Evolutionary conservation across 2,329 filamentous ascomycete genomes (phyloP).

Genomic region (Diplodia corticola): DNA sequence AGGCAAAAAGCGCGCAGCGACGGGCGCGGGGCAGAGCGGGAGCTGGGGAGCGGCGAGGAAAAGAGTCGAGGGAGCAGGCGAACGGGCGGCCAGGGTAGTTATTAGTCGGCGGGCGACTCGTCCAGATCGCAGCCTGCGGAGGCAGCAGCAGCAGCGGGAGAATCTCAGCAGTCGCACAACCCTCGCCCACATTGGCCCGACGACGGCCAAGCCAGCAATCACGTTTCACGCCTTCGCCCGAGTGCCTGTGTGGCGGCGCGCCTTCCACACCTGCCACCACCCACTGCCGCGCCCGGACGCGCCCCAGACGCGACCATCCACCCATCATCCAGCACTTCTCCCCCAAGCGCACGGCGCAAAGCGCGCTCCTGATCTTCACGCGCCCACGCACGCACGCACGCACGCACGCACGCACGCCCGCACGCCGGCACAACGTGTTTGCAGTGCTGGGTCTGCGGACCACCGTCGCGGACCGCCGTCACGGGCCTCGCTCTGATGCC

Average conservation of each 20-base stretch:
- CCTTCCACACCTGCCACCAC: neutral
- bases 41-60: neutral
- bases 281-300: neutral
- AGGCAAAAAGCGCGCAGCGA: conserved; percentile 6
- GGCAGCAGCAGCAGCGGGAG: conserved; percentile 4
- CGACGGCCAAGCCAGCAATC: conserved; percentile 1
- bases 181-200: conserved; percentile 14
- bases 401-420: neutral
- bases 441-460: conserved; percentile 8
- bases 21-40: conserved; percentile 4
- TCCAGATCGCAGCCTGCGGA: conserved; percentile 7
- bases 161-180: conserved; percentile 7
- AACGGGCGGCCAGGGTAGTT: neutral
- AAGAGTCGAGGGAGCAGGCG: neutral
- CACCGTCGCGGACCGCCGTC: conserved; percentile 5
- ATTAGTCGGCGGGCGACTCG: conserved; percentile 1
- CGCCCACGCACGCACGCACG: conserved; percentile 8
- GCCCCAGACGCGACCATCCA: conserved; percentile 2
- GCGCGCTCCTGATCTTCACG: conserved; percentile 6
- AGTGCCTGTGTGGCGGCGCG: conserved; percentile 2
- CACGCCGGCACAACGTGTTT: conserved; percentile 4
- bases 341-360: neutral
- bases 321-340: neutral
- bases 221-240: conserved; percentile 10
- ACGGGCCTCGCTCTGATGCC: neutral